Conservation (phyloP, 1,284 basidiomycete species). For the Phellopilus nigrolimitatus region DNA sequence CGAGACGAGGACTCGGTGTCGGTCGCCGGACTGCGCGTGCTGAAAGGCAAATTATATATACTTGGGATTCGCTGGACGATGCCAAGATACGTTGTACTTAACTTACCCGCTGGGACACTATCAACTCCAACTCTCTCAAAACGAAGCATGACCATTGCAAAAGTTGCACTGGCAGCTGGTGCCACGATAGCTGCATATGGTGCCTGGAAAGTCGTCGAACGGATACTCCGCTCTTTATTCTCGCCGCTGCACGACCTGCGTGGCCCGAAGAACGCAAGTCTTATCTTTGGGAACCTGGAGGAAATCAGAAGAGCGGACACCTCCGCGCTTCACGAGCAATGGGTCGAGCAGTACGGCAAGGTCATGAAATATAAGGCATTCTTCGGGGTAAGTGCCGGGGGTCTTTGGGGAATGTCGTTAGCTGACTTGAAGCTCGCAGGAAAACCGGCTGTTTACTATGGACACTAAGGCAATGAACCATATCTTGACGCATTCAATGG, state of each 20-base stretch:
- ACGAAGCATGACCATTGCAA: neutral
- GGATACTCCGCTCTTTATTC: slow-evolving; percentile 7
- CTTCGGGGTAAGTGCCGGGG: slow-evolving; percentile 17
- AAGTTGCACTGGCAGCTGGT: neutral
- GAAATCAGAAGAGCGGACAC: slow-evolving; percentile 15
- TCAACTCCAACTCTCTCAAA: too few species aligned
- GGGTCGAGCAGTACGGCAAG: slow-evolving; percentile 25
- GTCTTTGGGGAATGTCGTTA: slow-evolving; percentile 18
- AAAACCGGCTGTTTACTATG: slow-evolving; percentile 38
- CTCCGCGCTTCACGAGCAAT: slow-evolving; percentile 22
- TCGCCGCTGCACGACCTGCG: slow-evolving; percentile 22
- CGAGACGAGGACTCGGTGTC: too few species aligned
- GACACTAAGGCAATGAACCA: slow-evolving; percentile 48
- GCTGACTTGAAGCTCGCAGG: slow-evolving; percentile 26
- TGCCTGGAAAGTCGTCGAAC: slow-evolving; percentile 3
- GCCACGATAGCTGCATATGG: neutral
- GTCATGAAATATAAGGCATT: slow-evolving; percentile 21
- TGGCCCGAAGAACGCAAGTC: slow-evolving; percentile 20
- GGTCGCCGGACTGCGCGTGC: too few species aligned
- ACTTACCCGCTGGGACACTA: neutral
- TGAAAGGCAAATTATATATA: too few species aligned
- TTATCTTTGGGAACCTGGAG: slow-evolving; percentile 20
- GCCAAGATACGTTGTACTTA: neutral
- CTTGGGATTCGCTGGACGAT: too few species aligned
- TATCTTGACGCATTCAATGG: slow-evolving; percentile 40